Percentiles rank a stretch among this genome's conserved stretches.
phyloP scores from a whole-genome alignment of 2,329 filamentous ascomycete species.

The Colletotrichum lupini region DNA sequence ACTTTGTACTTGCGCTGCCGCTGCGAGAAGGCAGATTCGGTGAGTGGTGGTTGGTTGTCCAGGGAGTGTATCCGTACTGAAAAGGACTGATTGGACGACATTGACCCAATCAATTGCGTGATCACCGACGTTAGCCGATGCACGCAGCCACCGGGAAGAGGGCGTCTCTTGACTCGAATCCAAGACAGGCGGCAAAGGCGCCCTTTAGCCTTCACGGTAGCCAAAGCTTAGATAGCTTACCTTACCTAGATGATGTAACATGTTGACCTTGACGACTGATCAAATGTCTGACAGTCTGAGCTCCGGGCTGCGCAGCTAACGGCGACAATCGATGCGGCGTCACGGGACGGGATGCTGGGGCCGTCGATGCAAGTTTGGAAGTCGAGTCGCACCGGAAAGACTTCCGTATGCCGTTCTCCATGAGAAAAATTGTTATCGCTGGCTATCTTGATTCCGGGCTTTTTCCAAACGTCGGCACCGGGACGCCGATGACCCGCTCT shows the following conservation, averaged over 20 bases:
- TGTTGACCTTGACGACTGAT: constrained; percentile 7
- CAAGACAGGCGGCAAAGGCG: constrained; percentile 7
- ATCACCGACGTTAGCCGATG: constrained; percentile 29
- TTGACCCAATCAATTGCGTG: constrained; percentile 34
- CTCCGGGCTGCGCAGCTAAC: not conserved
- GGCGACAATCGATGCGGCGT: constrained; percentile 22
- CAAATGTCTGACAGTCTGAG: not conserved
- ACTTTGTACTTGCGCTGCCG: not conserved
- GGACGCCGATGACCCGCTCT: constrained; percentile 27
- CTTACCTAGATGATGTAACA: constrained; percentile 4
- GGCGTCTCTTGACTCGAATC: not conserved
- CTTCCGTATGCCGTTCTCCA: not conserved
- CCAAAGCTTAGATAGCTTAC: not conserved
- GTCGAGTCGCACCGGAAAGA: not conserved
- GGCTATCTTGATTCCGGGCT: constrained; percentile 12
- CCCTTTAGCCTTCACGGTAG: not conserved
- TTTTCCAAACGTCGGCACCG: constrained; percentile 20
- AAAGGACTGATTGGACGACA: constrained; percentile 18
- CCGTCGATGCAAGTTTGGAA: constrained; percentile 2
- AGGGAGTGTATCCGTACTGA: not conserved
- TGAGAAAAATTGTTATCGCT: not conserved
- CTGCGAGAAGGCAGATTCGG: not conserved
- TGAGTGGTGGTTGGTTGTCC: constrained; percentile 9
- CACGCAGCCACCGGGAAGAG: constrained; percentile 4
- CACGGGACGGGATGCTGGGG: constrained; percentile 13